These are phyloP conservation scores for Backusella circina DNA, from an alignment of 192 early-diverging fungal genomes.

Conservation along the genomic window DNA sequence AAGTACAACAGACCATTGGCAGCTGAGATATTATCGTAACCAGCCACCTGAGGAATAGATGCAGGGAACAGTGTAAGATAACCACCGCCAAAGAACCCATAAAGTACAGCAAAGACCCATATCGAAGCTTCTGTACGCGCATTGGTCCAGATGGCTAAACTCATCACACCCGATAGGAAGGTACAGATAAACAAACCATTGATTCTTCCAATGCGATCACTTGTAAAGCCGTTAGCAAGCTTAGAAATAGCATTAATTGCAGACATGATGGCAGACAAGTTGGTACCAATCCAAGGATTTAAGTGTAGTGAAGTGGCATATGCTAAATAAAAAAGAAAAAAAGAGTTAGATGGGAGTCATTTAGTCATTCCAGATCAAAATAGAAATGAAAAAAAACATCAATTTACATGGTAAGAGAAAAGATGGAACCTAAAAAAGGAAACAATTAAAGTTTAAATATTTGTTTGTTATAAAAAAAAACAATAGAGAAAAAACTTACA, in stretches of 20 bases:
- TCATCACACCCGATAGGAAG: conserved; percentile 39
- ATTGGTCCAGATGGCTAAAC: conserved; percentile 42
- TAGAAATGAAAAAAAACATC: neutral
- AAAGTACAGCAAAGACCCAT: conserved; percentile 36
- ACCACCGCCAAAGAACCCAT: conserved; percentile 46
- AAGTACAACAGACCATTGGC: conserved; percentile 37
- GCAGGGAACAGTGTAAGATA: conserved; percentile 39
- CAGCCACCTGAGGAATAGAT: conserved; percentile 33
- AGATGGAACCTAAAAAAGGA: conserved; percentile 32
- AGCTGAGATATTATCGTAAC: conserved; percentile 29
- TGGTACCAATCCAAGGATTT: conserved; percentile 32
- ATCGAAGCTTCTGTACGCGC: conserved; percentile 32
- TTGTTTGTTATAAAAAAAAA: conserved; percentile 12
- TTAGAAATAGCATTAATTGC: conserved; percentile 42
- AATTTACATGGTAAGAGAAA: conserved; percentile 33
- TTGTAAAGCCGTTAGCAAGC: conserved; percentile 38
- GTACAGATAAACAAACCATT: conserved; percentile 39
- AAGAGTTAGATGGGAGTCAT: neutral
- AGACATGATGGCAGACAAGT: conserved; percentile 39
- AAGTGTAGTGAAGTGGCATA: conserved; percentile 20
- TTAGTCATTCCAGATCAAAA: neutral
- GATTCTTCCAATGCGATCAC: conserved; percentile 41
- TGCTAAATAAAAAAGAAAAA: conserved; percentile 4
- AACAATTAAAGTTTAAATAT: conserved; percentile 29
- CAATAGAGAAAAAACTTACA: conserved; percentile 11